These are phyloP conservation scores for Rhypophila decipiens DNA, from an alignment of 495 filamentous ascomycete genomes.

Conservation along the genomic window DNA sequence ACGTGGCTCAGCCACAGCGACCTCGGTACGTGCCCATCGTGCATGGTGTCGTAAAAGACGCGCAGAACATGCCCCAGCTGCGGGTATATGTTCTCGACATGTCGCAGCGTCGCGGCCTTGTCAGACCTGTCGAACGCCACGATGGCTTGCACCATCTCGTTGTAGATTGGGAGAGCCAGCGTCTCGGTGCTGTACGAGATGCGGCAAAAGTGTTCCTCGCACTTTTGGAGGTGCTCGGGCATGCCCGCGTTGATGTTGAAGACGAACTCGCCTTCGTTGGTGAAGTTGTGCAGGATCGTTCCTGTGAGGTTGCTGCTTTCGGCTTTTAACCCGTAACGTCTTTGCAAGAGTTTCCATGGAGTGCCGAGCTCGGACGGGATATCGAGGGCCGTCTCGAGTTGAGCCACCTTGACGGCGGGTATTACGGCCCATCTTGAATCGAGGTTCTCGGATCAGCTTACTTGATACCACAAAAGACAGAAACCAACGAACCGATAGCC, in stretches of 20 bases:
- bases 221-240: constrained; percentile 16
- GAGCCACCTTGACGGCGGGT: constrained; percentile 35
- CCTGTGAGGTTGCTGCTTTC: constrained; percentile 31
- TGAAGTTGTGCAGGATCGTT: constrained; percentile 31
- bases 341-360: constrained; percentile 34
- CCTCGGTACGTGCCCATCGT: constrained; percentile 19
- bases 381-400: constrained; percentile 30
- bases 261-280: constrained; percentile 15
- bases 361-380: constrained; percentile 29
- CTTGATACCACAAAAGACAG: neutral
- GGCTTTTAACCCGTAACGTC: constrained; percentile 28
- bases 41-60: constrained; percentile 24
- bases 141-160: constrained; percentile 23
- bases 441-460: neutral
- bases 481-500: constrained; percentile 24
- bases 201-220: constrained; percentile 28
- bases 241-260: constrained; percentile 32
- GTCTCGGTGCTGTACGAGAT: constrained; percentile 27
- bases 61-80: constrained; percentile 20
- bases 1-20: constrained; percentile 32
- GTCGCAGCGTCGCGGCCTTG: constrained; percentile 11
- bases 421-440: constrained; percentile 35
- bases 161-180: constrained; percentile 27
- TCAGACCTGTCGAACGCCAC: constrained; percentile 18
- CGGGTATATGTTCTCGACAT: constrained; percentile 16